Conservation (phyloP, 257 asterid species). For the Gentiana straminea region DNA sequence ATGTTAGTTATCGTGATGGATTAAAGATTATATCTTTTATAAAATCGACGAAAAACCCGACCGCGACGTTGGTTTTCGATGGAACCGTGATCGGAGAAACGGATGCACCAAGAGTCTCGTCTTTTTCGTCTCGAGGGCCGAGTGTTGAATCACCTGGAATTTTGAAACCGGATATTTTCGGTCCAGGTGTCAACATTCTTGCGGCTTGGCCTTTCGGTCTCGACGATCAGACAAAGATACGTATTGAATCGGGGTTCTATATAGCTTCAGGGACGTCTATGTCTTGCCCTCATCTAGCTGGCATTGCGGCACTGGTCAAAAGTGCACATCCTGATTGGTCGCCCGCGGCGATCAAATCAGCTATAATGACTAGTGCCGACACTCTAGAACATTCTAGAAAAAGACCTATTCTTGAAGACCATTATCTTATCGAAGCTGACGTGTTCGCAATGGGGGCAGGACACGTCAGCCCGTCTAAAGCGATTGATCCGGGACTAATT, state of each 20-base stretch:
- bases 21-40: slow-evolving; percentile 12
- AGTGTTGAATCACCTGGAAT: slow-evolving; percentile 10
- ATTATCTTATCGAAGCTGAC: too few species aligned
- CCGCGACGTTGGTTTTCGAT: slow-evolving; percentile 16
- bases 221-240: slow-evolving; percentile 2
- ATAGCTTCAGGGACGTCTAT: slow-evolving; percentile 13
- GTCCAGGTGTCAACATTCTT: slow-evolving; percentile 18
- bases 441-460: neutral
- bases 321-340: slow-evolving; percentile 20
- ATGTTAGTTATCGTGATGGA: slow-evolving; percentile 12
- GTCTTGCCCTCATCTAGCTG: slow-evolving; percentile 19
- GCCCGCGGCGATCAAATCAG: slow-evolving; percentile 8
- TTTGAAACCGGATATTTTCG: slow-evolving; percentile 18
- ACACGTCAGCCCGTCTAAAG: slow-evolving; percentile 11
- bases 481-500: slow-evolving; percentile 14
- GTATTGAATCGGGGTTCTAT: slow-evolving; percentile 5
- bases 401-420: too few species aligned
- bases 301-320: slow-evolving; percentile 13
- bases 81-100: slow-evolving; percentile 16
- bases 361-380: too few species aligned
- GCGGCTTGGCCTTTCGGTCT: slow-evolving; percentile 14
- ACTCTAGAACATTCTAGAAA: neutral
- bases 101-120: slow-evolving; percentile 18
- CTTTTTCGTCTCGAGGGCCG: slow-evolving; percentile 23
- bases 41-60: slow-evolving; percentile 15